Percentiles rank a stretch among this genome's conserved stretches.
These are phyloP conservation scores for Kitagawia praeruptora DNA, from an alignment of 129 eudicot species.

Conservation along the genomic window DNA sequence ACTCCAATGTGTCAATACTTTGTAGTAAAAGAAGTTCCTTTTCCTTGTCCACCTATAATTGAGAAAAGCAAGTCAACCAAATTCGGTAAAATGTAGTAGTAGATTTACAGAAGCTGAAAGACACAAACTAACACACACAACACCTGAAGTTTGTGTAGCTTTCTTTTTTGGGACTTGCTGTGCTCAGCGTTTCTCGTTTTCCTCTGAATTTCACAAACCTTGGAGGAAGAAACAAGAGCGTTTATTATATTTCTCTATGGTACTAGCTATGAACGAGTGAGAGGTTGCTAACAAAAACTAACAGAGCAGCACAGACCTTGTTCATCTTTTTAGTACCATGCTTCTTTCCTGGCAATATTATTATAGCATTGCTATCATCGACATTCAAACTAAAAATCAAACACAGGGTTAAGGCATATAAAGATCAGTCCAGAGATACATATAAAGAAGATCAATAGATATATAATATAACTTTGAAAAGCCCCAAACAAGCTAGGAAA, in stretches of 20 bases:
- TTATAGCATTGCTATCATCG: no score
- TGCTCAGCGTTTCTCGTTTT: no score
- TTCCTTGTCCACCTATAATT: constrained; percentile 69
- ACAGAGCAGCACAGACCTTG: constrained; percentile 26
- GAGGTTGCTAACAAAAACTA: no score
- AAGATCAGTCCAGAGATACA: no score
- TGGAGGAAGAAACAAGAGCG: no score
- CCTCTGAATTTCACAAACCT: no score
- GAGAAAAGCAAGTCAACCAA: constrained; percentile 7
- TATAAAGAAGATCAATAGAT: no score
- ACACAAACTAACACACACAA: constrained; percentile 19
- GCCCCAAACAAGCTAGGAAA: no score
- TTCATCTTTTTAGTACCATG: constrained; percentile 27
- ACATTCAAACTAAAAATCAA: no score
- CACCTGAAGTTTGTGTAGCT: constrained; percentile 16
- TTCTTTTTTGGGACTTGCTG: no score
- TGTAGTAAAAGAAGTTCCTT: constrained; percentile 40
- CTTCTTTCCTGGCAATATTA: constrained; percentile 29
- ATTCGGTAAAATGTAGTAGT: neutral
- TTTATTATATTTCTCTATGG: constrained; percentile 12
- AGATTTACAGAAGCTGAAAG: neutral
- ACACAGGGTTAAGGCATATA: no score
- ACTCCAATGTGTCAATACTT: constrained; percentile 82
- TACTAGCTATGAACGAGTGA: constrained; percentile 30
- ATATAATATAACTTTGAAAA: no score